phyloP scores from a whole-genome alignment of 163 green algal genomes.

The Botryococcus braunii region DNA sequence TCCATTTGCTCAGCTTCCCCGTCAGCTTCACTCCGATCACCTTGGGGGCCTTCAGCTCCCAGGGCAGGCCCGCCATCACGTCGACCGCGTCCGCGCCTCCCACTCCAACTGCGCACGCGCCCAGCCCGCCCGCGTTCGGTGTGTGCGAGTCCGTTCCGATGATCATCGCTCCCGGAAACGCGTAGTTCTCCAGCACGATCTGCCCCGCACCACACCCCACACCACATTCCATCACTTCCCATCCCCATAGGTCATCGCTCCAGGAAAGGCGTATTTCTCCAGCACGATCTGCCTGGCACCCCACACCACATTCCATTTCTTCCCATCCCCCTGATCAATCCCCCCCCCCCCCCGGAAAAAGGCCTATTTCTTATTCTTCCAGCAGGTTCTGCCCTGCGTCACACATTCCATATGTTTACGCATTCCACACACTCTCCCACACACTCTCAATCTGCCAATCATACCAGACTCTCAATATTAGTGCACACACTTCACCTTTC shows the following conservation, averaged over 20 bases:
- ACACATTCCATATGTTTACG: too few relatives aligned
- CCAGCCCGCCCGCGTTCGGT: constrained; percentile 87
- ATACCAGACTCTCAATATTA: too few relatives aligned
- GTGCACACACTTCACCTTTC: too few relatives aligned
- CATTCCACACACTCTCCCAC: too few relatives aligned
- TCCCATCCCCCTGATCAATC: too few relatives aligned
- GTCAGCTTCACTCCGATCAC: constrained; percentile 89
- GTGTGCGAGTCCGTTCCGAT: constrained; percentile 96
- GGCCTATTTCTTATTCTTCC: constrained; percentile 90
- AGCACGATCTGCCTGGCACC: constrained; percentile 79
- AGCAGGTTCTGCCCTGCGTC: constrained; percentile 91
- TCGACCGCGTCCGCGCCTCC: constrained; percentile 91
- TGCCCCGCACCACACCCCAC: constrained; percentile 29
- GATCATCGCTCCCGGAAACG: constrained; percentile 88
- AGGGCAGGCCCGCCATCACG: constrained; percentile 95
- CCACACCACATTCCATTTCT: too few relatives aligned
- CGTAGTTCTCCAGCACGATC: constrained; percentile 97
- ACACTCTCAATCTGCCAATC: too few relatives aligned
- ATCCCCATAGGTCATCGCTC: too few relatives aligned
- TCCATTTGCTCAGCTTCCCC: constrained; percentile 83
- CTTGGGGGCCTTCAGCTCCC: constrained; percentile 89
- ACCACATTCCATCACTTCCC: too few relatives aligned
- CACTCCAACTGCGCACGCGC: constrained; percentile 85
- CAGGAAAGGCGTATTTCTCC: constrained; percentile 93
- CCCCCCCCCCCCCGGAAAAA: too few relatives aligned